Percentiles rank a stretch among this genome's conserved stretches.
Conservation (phyloP, 2,329 filamentous ascomycete genomes). For the Eutypella sp. region DNA sequence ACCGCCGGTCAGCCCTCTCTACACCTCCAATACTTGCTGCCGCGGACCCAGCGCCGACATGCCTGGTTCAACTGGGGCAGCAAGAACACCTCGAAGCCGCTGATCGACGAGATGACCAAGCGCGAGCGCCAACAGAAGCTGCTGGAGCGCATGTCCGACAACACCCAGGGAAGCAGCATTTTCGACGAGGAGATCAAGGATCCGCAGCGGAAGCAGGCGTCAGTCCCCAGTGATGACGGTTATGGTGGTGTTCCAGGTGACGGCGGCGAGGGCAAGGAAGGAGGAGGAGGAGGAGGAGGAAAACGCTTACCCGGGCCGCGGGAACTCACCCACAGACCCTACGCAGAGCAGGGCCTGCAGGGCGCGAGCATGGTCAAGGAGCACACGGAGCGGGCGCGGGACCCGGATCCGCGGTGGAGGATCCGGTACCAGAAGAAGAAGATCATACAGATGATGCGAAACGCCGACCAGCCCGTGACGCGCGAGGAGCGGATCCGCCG, state of each 20-base stretch:
- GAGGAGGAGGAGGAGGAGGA: neutral
- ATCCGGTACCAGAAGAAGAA: slow-evolving; percentile 78
- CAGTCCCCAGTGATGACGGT: too few species aligned
- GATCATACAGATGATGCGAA: slow-evolving; percentile 71
- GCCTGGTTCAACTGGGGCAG: slow-evolving; percentile 38
- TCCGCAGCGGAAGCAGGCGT: slow-evolving; percentile 12
- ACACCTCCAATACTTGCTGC: slow-evolving; percentile 21
- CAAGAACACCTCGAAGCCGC: slow-evolving; percentile 17
- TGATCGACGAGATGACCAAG: slow-evolving; percentile 26
- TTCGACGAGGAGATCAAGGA: slow-evolving; percentile 54
- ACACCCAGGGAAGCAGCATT: slow-evolving; percentile 50
- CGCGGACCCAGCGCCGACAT: slow-evolving; percentile 33
- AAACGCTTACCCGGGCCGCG: neutral
- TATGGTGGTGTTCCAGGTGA: too few species aligned
- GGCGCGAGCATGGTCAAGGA: slow-evolving; percentile 39
- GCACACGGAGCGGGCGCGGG: slow-evolving; percentile 58
- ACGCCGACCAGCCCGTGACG: slow-evolving; percentile 58
- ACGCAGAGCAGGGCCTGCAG: slow-evolving; percentile 6
- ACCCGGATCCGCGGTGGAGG: slow-evolving; percentile 70
- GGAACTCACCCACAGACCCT: neutral
- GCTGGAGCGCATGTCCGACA: slow-evolving; percentile 38
- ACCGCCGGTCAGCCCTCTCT: slow-evolving; percentile 16
- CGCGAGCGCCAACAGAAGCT: slow-evolving; percentile 38
- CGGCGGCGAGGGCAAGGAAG: neutral
- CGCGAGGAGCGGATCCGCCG: slow-evolving; percentile 63